These are phyloP conservation scores for Podospora conica DNA, from an alignment of 495 filamentous ascomycete genomes.

Conservation along the genomic window DNA sequence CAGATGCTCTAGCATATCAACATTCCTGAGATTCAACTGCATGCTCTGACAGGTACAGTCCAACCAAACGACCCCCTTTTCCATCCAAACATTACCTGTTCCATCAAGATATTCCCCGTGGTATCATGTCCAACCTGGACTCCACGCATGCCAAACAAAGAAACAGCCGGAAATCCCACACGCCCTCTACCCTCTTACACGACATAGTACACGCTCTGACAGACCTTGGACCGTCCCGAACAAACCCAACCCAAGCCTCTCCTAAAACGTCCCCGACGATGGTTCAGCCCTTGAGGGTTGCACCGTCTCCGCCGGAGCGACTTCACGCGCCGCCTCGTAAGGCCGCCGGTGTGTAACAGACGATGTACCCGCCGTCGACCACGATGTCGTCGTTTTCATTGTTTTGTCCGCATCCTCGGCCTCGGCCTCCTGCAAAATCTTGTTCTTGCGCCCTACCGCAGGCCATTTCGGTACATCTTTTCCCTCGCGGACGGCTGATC, in stretches of 20 bases:
- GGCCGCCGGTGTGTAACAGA: not conserved
- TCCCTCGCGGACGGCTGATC: constrained; percentile 28
- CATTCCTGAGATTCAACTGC: not conserved
- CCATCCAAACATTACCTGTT: not conserved
- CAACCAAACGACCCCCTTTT: not conserved
- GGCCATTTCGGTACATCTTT: constrained; percentile 38
- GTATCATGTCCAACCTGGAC: not conserved
- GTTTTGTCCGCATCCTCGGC: constrained; percentile 12
- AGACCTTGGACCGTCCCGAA: not conserved
- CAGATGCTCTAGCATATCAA: not conserved
- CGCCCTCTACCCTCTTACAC: too few species aligned
- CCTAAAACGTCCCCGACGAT: not conserved
- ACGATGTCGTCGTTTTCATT: not conserved
- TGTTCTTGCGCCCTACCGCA: constrained; percentile 45
- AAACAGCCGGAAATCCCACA: not conserved
- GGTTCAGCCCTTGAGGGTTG: not conserved
- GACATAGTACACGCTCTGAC: not conserved
- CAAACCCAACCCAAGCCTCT: not conserved
- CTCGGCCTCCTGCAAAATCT: constrained; percentile 36
- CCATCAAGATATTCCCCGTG: not conserved
- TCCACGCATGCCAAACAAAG: not conserved
- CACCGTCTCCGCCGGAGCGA: not conserved
- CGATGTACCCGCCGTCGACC: not conserved
- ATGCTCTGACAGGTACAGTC: not conserved
- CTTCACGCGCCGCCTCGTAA: not conserved